Conservation (phyloP, 2,329 filamentous ascomycete species). For the Chrysosporium queenslandicum region DNA sequence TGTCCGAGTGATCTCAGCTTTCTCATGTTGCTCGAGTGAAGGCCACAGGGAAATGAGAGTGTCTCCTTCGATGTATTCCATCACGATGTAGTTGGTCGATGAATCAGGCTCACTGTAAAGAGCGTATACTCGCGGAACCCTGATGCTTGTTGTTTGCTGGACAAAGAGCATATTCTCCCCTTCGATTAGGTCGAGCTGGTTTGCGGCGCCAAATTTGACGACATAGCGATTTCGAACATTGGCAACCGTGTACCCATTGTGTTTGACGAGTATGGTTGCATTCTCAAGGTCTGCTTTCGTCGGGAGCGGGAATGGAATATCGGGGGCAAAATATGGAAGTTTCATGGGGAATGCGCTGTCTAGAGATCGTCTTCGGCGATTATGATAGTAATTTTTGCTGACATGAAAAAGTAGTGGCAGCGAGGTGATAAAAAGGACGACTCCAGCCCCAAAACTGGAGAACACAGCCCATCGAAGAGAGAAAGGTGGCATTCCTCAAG, state of each 20-base stretch:
- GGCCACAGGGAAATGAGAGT: constrained; percentile 21
- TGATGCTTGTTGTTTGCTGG: constrained; percentile 19
- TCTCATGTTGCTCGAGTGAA: constrained; percentile 18
- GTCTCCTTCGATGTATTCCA: constrained; percentile 25
- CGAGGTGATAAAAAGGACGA: constrained; percentile 4
- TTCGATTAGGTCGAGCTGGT: constrained; percentile 22
- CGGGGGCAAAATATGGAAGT: constrained; percentile 18
- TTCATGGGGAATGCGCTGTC: not conserved
- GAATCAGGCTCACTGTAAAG: constrained; percentile 21
- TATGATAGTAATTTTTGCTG: not conserved
- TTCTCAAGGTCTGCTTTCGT: constrained; percentile 20
- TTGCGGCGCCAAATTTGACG: constrained; percentile 22
- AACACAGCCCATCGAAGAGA: too few relatives aligned
- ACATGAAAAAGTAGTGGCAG: constrained; percentile 2
- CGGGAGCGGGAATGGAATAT: constrained; percentile 19
- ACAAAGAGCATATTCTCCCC: constrained; percentile 29
- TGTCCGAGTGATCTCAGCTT: constrained; percentile 18
- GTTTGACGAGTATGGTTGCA: constrained; percentile 14
- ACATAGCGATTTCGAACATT: constrained; percentile 19
- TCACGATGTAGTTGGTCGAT: constrained; percentile 24
- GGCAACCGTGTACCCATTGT: constrained; percentile 19
- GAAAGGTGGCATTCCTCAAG: too few relatives aligned
- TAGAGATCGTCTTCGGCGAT: not conserved
- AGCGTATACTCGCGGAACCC: constrained; percentile 27
- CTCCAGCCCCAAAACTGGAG: not conserved